These are phyloP conservation scores for Blakeslea trispora DNA, from an alignment of 371 early-diverging fungal species.

Conservation along the genomic window DNA sequence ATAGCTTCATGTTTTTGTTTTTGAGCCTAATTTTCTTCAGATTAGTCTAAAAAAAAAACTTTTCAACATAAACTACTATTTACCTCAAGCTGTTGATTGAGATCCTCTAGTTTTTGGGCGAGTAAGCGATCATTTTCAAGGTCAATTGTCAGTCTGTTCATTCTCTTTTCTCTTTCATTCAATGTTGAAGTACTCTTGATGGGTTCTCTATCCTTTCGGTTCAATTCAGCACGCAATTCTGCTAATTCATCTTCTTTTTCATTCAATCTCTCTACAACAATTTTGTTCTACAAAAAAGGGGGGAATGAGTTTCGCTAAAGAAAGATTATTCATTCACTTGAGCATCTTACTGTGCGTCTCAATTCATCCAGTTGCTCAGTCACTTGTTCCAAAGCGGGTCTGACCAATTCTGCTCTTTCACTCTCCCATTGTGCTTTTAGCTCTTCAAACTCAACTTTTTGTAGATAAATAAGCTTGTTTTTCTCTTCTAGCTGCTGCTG, in stretches of 20 bases:
- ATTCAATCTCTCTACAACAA: constrained; percentile 33
- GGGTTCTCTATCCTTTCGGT: constrained; percentile 36
- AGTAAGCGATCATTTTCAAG: constrained; percentile 46
- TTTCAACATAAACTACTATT: not conserved
- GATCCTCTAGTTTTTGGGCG: constrained; percentile 46
- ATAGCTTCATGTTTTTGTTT: constrained; percentile 48
- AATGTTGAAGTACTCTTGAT: constrained; percentile 17
- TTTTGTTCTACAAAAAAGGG: constrained; percentile 37
- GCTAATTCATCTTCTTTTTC: constrained; percentile 48
- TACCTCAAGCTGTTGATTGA: constrained; percentile 49
- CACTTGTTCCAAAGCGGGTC: constrained; percentile 43
- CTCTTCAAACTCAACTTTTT: constrained; percentile 37
- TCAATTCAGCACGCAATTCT: constrained; percentile 37
- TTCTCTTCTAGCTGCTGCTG: constrained; percentile 34
- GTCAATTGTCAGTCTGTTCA: constrained; percentile 47
- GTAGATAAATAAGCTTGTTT: constrained; percentile 29
- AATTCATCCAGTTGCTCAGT: constrained; percentile 41
- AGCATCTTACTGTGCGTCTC: constrained; percentile 37
- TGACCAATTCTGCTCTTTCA: constrained; percentile 39
- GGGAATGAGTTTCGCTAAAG: no score
- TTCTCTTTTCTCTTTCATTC: constrained; percentile 34
- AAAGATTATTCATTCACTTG: no score
- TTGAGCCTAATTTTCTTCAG: no score
- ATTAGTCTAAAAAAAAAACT: constrained; percentile 1
- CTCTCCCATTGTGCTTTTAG: constrained; percentile 33